Evolutionary conservation across 228 moss, liverwort and hornwort genomes (phyloP), one percentile per base, ranked within the genome.

Genomic region (Sphagnum magellanicum): DNA sequence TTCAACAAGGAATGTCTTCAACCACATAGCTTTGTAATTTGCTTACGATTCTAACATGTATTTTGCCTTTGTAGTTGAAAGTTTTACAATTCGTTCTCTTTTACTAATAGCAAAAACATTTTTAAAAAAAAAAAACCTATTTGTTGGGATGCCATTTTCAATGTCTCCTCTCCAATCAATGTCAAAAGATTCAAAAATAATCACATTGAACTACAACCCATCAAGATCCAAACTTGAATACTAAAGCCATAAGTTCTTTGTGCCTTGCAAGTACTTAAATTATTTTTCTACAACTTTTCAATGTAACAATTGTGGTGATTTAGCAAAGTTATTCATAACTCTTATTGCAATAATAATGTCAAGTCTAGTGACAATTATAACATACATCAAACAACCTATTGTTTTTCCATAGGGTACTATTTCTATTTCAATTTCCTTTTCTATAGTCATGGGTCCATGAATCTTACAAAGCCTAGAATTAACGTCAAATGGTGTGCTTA

Each of bases 1-100:
- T 12, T 55, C 55, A 3, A 8, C 55, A 55, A 55, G 55, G 12
- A 55, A 55, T 55, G 55, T 55, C 6, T 46, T 4, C 5, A 63
- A 52, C 70, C 70, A 70, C 50, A 70, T 63, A 0, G 63, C 63
- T 11, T 63, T 51, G 13, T 52, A 52, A 0, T 61, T 63, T 8
- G 9, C 60, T 52, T 70, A 63, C 46, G 50, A 61, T 1, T 16
- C 51, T 0, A 63, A 50, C 63, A 70, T 63, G 62, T 63, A 70
- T 16, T 66, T 50, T 10, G 50, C 51, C 10, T 66, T 50, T 8
- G 4, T 5, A 6, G 50, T 48, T 4, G 50, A 50, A 49, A 66
- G 50, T 6, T 0, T 48, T 48, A 65, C 50, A 5, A 4, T 65
- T 8, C 5, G 66, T 16, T 66, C 51, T 16, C 66, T 50, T 51